Conservation (phyloP, 192 early-diverging fungal species). For the Mycoemilia scoparia region DNA sequence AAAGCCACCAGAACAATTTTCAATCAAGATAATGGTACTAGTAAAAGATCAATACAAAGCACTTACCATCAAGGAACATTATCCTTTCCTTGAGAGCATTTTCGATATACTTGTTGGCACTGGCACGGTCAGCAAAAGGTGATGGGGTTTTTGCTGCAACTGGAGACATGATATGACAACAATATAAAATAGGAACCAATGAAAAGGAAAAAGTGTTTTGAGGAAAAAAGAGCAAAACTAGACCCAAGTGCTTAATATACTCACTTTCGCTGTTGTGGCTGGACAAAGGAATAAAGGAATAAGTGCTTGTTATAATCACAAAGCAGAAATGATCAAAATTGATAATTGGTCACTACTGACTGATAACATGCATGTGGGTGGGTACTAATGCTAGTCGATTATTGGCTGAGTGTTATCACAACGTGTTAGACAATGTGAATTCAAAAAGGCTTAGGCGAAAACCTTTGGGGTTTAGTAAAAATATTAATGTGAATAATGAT, state of each 20-base stretch:
- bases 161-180: neutral
- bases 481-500: neutral
- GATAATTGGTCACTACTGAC: neutral
- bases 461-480: too few relatives aligned
- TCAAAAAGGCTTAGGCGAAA: neutral
- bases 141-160: neutral
- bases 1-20: too few relatives aligned
- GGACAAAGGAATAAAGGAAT: neutral
- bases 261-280: neutral
- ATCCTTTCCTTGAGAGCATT: constrained; percentile 63
- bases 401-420: neutral
- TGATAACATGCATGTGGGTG: neutral
- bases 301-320: neutral
- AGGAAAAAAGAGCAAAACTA: neutral
- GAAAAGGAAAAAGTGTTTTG: neutral
- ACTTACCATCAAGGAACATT: constrained; percentile 83
- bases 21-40: neutral
- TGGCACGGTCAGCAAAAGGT: neutral
- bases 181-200: neutral
- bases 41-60: neutral
- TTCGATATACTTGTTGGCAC: constrained; percentile 44
- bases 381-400: neutral
- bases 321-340: neutral
- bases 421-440: neutral
- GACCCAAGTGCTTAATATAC: neutral